A percentile compares a stretch with the other conserved stretches of the same genome.
These are phyloP conservation scores for Brassica nigra DNA, from an alignment of 345 rosid genomes.

Conservation along the genomic window DNA sequence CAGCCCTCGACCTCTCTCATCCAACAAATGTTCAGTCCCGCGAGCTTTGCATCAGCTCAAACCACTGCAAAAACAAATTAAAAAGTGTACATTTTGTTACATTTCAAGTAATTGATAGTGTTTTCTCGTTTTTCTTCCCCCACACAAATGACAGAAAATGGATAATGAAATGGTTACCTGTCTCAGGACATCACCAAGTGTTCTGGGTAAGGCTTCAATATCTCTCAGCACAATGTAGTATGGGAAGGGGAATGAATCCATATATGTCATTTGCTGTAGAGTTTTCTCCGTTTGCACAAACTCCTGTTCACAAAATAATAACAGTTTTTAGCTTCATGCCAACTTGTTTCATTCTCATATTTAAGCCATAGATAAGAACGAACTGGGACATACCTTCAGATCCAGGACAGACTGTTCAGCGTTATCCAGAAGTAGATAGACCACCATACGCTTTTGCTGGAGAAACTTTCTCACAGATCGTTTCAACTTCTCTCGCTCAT, in stretches of 20 bases:
- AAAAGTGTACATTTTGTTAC: neutral
- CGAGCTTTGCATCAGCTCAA: slow-evolving; percentile 81
- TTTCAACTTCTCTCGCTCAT: slow-evolving; percentile 77
- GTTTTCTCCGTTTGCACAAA: slow-evolving; percentile 40
- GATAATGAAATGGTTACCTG: slow-evolving; percentile 55
- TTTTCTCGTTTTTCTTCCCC: neutral
- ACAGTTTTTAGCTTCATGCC: neutral
- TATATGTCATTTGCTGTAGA: slow-evolving; percentile 53
- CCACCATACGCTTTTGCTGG: slow-evolving; percentile 82
- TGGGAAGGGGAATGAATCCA: slow-evolving; percentile 95
- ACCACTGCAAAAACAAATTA: slow-evolving; percentile 63
- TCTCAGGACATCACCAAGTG: slow-evolving; percentile 83
- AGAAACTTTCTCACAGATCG: slow-evolving; percentile 72
- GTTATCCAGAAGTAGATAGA: slow-evolving; percentile 79
- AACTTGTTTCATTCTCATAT: neutral
- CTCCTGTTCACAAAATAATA: slow-evolving; percentile 47
- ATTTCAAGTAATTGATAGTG: neutral
- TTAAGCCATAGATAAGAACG: too few species aligned
- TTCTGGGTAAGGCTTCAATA: slow-evolving; percentile 81
- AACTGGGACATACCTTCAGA: slow-evolving; percentile 49
- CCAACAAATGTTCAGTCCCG: slow-evolving; percentile 47
- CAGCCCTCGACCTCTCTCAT: slow-evolving; percentile 7
- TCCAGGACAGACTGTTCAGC: slow-evolving; percentile 69
- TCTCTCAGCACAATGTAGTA: slow-evolving; percentile 78
- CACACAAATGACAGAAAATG: neutral